A percentile compares a stretch with the other conserved stretches of the same genome.
phyloP scores from a whole-genome alignment of 306 rosid genomes.

The Rosa lucieae region DNA sequence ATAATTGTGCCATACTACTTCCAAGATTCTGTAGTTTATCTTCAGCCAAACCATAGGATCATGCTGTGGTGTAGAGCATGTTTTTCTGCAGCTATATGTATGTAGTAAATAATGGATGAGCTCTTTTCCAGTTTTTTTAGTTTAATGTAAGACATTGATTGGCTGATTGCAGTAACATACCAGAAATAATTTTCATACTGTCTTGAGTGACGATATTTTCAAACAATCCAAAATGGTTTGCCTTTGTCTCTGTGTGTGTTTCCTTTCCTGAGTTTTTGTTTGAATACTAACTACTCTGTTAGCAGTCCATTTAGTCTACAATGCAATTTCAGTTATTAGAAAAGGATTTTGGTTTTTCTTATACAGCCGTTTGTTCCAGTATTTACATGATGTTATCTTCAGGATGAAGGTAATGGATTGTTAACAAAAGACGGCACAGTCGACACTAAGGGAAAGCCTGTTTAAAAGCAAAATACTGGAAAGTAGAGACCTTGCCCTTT shows the following conservation, averaged over 20 bases:
- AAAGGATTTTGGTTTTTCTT: background rate
- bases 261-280: background rate
- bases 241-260: background rate
- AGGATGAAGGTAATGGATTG: constrained; percentile 34
- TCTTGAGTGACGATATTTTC: background rate
- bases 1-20: background rate
- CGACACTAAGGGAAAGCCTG: constrained; percentile 47
- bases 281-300: background rate
- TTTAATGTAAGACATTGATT: background rate
- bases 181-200: background rate
- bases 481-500: constrained; percentile 64
- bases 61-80: background rate
- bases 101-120: background rate
- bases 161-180: background rate
- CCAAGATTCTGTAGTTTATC: background rate
- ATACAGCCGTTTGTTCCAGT: background rate
- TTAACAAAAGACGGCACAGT: constrained; percentile 60
- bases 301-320: background rate
- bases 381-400: background rate
- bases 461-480: constrained; percentile 50
- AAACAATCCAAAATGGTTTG: background rate
- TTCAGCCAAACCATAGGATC: background rate
- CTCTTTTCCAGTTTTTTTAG: background rate
- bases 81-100: background rate
- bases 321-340: background rate